Base-by-base conservation (phyloP, 305 asterid genomes). In the Solanum chacoense region DNA sequence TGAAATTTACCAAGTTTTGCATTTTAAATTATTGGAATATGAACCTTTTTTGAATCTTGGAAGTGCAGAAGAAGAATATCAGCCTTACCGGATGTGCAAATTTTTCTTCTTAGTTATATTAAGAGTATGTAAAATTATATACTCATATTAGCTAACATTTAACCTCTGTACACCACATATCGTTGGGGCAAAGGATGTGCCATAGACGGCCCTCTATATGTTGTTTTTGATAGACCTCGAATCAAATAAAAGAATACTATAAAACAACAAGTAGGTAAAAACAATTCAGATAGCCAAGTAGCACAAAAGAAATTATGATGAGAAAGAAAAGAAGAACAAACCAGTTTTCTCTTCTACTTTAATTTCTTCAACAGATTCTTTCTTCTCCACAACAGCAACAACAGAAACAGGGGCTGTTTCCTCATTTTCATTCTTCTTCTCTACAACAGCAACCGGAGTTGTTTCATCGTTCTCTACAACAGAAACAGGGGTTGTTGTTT, bases 301-400 rank as follows among this genome's bases (percentile, higher is more conserved):
- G 31, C n/a, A 24, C 10, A 45, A 81, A 45, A 81, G 11, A 36
- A 36, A 22, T 45, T 45, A 6, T 50, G 38, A 31, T 18, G 2
- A 80, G 6, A 80, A 22, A 11, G 38, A 36, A 24, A 22, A 59
- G 73, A 24, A 37, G 13, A 37, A 90, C 90, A 85, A 72, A 94
- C 95, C 98, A 85, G 84, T 89, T 89, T 89, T 91, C 6, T 90
- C 89, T 40, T 90, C 88, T 20, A 45, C 31, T n/a, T 91, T 85
- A 38, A 67, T 88, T 29, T 91, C 92, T 72, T 55, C 88, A 28
- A 40, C 81, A 14, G 78, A 85, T 83, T 35, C 91, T 88, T 87
- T 88, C 79, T 76, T 89, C 86, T 88, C 91, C 22, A 29, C 87
- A 84, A 31, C 34, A 31, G 34, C 32, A 31, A 31, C 87, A 87